Percentiles rank a stretch among this genome's conserved stretches.
phyloP scores from a whole-genome alignment of 306 rosid species.

The Echinosophora koreensis region DNA sequence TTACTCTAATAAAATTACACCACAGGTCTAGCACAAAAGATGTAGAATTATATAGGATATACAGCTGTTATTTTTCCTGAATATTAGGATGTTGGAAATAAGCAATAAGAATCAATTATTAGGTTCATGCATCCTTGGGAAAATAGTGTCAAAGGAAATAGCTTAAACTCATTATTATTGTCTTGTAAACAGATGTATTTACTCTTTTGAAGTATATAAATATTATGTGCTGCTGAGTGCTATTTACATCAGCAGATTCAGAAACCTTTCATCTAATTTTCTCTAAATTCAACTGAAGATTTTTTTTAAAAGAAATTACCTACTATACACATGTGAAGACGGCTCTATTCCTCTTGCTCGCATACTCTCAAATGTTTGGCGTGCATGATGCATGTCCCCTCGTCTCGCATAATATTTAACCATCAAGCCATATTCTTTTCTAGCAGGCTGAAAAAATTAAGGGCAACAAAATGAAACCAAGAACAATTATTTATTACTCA shows the following conservation, averaged over 20 bases:
- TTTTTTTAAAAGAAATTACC: constrained; percentile 56
- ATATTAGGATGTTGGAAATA: too few relatives aligned
- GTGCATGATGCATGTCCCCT: constrained; percentile 96
- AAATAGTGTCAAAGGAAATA: too few relatives aligned
- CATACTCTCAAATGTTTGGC: constrained; percentile 94
- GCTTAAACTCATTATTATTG: too few relatives aligned
- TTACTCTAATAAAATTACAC: background rate
- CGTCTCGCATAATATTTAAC: constrained; percentile 91
- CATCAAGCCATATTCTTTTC: constrained; percentile 95
- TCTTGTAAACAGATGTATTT: too few relatives aligned
- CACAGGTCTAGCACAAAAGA: constrained; percentile 32
- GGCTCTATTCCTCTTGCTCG: constrained; percentile 98
- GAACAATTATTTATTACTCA: constrained; percentile 31
- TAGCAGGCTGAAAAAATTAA: constrained; percentile 76
- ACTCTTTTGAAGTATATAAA: too few relatives aligned
- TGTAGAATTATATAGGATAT: background rate
- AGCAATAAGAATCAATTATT: too few relatives aligned
- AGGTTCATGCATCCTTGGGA: too few relatives aligned
- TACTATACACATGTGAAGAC: constrained; percentile 85
- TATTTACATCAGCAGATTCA: too few relatives aligned
- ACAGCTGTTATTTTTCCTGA: too few relatives aligned
- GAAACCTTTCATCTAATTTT: too few relatives aligned
- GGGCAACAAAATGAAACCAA: constrained; percentile 43
- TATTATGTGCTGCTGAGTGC: too few relatives aligned
- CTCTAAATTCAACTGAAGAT: too few relatives aligned